These are phyloP conservation scores for Grifola frondosa DNA, from an alignment of 1,284 basidiomycete genomes.

Conservation along the genomic window DNA sequence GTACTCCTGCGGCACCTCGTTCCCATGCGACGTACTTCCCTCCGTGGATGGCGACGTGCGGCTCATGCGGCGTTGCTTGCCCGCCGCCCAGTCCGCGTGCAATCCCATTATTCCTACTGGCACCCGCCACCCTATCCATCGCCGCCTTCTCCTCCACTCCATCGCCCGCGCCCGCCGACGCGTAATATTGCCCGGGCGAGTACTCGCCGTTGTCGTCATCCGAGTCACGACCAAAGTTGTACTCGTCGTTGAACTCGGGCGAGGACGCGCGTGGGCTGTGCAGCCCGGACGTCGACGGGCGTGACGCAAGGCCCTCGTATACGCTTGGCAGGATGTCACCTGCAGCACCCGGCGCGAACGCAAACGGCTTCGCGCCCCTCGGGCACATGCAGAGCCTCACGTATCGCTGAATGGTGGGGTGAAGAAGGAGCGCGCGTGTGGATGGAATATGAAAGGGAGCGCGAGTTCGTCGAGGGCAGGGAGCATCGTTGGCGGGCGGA, in stretches of 20 bases:
- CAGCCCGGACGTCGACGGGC: constrained; percentile 33
- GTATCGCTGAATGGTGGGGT: no score
- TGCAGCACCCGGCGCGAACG: no score
- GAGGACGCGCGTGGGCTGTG: constrained; percentile 30
- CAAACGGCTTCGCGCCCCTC: constrained; percentile 20
- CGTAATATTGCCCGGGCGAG: constrained; percentile 24
- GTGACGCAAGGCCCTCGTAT: no score
- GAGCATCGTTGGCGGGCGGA: constrained; percentile 19
- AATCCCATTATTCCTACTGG: no score
- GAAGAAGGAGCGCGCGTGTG: no score
- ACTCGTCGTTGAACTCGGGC: constrained; percentile 43
- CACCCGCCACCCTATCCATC: no score
- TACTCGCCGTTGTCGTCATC: constrained; percentile 34
- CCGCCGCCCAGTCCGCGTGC: no score
- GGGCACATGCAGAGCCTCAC: constrained; percentile 21
- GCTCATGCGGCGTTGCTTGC: constrained; percentile 30
- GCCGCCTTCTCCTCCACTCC: no score
- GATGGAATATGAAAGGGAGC: constrained; percentile 19
- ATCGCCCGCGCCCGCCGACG: constrained; percentile 14
- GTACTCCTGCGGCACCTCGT: constrained; percentile 81
- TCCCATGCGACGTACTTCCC: constrained; percentile 45
- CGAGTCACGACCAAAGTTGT: constrained; percentile 38
- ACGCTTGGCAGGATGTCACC: no score
- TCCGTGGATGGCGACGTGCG: constrained; percentile 32
- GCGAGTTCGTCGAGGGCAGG: constrained; percentile 9